Conservation (phyloP, 2,329 filamentous ascomycete genomes). For the Knufia fluminis region DNA sequence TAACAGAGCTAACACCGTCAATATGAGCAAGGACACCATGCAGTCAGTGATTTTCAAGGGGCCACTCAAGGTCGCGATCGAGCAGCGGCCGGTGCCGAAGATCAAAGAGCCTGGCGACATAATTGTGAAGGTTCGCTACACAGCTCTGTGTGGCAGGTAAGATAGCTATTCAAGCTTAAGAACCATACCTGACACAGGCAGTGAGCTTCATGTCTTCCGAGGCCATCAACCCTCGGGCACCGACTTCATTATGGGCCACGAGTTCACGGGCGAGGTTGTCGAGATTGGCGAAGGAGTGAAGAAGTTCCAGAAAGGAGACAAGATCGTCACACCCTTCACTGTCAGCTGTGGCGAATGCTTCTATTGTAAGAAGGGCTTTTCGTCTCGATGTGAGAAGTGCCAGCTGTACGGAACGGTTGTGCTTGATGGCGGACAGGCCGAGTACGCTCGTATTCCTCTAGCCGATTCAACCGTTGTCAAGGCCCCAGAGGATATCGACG, state of each 20-base stretch:
- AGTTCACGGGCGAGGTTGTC: constrained; percentile 70
- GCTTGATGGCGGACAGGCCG: constrained; percentile 71
- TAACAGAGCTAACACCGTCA: neutral
- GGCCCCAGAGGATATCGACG: constrained; percentile 60
- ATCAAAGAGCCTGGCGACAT: constrained; percentile 64
- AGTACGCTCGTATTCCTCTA: constrained; percentile 70
- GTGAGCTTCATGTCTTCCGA: constrained; percentile 77
- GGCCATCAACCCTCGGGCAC: constrained; percentile 64
- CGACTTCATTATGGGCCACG: constrained; percentile 63
- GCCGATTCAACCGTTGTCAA: constrained; percentile 74
- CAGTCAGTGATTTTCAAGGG: constrained; percentile 82
- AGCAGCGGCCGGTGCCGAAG: constrained; percentile 69
- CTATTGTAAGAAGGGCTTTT: constrained; percentile 69
- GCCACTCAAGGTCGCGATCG: constrained; percentile 62
- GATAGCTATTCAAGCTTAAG: neutral
- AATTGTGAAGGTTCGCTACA: constrained; percentile 75
- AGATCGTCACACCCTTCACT: constrained; percentile 77
- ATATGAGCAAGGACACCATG: constrained; percentile 51
- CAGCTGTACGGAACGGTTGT: constrained; percentile 59
- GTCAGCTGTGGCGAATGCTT: constrained; percentile 70
- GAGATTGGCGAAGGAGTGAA: constrained; percentile 61
- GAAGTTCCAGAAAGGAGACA: constrained; percentile 62
- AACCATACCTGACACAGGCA: constrained; percentile 27
- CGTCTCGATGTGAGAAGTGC: constrained; percentile 64
- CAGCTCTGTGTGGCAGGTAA: constrained; percentile 84